Base-by-base conservation (phyloP, 192 early-diverging fungal genomes). In the Cetraspora pellucida region DNA sequence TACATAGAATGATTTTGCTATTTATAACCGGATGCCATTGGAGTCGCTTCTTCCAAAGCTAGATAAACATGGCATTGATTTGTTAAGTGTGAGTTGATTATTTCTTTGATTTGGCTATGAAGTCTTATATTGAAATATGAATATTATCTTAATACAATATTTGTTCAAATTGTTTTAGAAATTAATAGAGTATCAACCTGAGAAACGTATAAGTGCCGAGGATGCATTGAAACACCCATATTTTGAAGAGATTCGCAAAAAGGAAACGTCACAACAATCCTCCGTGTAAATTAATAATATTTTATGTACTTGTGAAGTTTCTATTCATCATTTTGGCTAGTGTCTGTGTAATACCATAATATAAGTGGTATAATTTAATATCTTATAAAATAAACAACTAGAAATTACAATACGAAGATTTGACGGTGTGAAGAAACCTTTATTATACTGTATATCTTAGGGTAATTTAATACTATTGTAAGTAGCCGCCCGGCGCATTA, bases 1-100 rank as follows among this genome's bases (percentile, higher is more conserved):
- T 52, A 3, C 13, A 19, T 82, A 90, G 80, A 81, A 85, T 21
- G 92, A 93, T 81, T 94, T 95, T 57, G 93, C 95, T 3, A 70
- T 92, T 10, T 95, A 91, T 78, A 81, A 88, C 21, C 85, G 84
- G 52, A 89, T 90, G 75, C 83, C 89, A 11, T 80, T 99, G 21
- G 93, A 94, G 63, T 84, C 87, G 46, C 75, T 95, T 28, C 81
- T 95, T 52, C 93, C 94, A 25, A 96, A 95, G 81, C 86, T 99
- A 23, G 94, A 95, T 81, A 65, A 90, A 10, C 75, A 83, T 31
- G 97, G 97, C 49, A 90, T 98, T 47, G 93, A 98, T 77, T 83
- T 99, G 78, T 86, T 99, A 80, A 83, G 81, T 75, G 88, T 87
- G 85, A 82, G 81, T 78, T 59, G 10, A 19, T 28, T 25, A 9